These are phyloP conservation scores for Tilletia setariae DNA, from an alignment of 1,284 basidiomycete genomes.

Conservation along the genomic window DNA sequence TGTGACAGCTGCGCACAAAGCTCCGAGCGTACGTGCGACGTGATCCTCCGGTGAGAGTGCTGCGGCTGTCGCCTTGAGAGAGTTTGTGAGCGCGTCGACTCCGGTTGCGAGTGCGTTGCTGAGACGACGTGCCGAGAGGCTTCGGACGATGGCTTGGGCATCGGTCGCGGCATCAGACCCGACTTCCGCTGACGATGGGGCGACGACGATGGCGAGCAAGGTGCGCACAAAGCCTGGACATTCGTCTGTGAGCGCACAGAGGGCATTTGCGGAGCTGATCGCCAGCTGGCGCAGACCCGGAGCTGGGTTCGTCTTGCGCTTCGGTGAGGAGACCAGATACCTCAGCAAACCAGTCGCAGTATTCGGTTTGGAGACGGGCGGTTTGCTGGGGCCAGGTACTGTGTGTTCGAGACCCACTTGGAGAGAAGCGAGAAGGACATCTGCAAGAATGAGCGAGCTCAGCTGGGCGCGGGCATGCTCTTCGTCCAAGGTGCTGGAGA, in stretches of 20 bases:
- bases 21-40: neutral
- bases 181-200: neutral
- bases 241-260: conserved; percentile 8
- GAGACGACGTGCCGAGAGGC: neutral
- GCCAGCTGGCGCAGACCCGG: conserved; percentile 10
- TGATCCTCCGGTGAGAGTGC: neutral
- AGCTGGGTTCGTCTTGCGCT: neutral
- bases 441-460: neutral
- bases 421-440: neutral
- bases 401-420: conserved; percentile 1
- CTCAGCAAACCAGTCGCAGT: neutral
- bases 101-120: neutral
- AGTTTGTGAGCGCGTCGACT: neutral
- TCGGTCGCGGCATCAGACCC: neutral
- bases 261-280: conserved; percentile 7
- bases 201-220: neutral
- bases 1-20: neutral
- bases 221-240: conserved; percentile 12
- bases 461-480: neutral
- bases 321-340: neutral
- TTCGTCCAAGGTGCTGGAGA: neutral
- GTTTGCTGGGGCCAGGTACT: neutral
- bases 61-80: neutral
- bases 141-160: neutral
- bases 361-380: neutral